Evolutionary conservation across 2,329 filamentous ascomycete genomes (phyloP).

Genomic region (Sclerotinia minor): DNA sequence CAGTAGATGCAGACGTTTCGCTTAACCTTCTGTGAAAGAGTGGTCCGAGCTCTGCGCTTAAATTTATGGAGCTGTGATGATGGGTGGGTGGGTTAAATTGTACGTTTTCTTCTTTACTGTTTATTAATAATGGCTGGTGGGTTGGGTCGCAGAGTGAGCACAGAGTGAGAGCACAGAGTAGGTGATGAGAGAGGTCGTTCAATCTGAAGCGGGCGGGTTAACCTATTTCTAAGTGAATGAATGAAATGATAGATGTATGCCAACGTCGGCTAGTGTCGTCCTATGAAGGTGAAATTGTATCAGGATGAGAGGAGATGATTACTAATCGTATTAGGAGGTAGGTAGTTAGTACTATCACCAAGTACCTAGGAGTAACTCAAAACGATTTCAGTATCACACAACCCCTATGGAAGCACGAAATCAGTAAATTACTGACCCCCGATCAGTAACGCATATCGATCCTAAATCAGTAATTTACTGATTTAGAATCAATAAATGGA

Average conservation of each 20-base stretch:
- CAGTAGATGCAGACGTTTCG: conserved; percentile 25
- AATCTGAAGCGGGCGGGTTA: not conserved
- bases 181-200: not conserved
- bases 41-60: conserved; percentile 26
- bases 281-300: conserved; percentile 20
- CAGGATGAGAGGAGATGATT: conserved; percentile 9
- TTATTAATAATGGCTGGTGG: not conserved
- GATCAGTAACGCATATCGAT: too few relatives aligned
- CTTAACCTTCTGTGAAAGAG: conserved; percentile 23
- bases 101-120: not conserved
- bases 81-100: not conserved
- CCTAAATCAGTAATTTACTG: too few relatives aligned
- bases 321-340: not conserved
- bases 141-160: conserved; percentile 4
- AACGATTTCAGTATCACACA: conserved; percentile 12
- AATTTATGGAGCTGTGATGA: conserved; percentile 5
- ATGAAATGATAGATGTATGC: not conserved
- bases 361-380: not conserved
- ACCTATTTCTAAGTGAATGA: not conserved
- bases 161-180: not conserved
- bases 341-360: not conserved
- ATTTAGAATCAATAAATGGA: too few relatives aligned
- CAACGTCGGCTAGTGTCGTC: not conserved
- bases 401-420: too few relatives aligned
- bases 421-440: too few relatives aligned